These are phyloP conservation scores for Cladophialophora psammophila DNA, from an alignment of 2,329 filamentous ascomycete genomes.

Conservation along the genomic window DNA sequence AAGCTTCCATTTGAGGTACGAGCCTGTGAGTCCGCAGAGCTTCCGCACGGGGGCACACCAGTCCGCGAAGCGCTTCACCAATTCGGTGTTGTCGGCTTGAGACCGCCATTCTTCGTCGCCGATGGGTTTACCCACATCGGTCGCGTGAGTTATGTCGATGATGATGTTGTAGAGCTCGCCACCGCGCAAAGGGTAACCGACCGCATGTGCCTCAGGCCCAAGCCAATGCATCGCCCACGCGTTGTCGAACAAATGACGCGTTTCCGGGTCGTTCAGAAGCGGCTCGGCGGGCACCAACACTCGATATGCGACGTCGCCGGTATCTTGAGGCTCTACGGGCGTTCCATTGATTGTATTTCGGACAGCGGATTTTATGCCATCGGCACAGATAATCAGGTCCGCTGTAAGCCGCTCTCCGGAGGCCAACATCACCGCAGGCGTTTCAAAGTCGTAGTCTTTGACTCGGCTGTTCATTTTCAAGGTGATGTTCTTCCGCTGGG, in stretches of 20 bases:
- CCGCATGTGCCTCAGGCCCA: constrained; percentile 44
- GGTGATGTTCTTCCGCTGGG: constrained; percentile 32
- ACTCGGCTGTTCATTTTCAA: constrained; percentile 40
- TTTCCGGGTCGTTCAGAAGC: constrained; percentile 42
- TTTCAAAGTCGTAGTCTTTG: constrained; percentile 41
- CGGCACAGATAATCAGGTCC: constrained; percentile 44
- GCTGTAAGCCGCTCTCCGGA: constrained; percentile 36
- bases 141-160: constrained; percentile 42
- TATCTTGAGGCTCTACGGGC: constrained; percentile 41
- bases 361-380: constrained; percentile 44
- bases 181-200: constrained; percentile 44
- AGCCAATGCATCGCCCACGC: constrained; percentile 45
- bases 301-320: constrained; percentile 45
- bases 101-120: constrained; percentile 43
- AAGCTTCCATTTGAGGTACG: constrained; percentile 40
- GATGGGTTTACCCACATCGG: constrained; percentile 33
- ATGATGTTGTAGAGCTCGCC: constrained; percentile 47
- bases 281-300: constrained; percentile 41
- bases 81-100: constrained; percentile 41
- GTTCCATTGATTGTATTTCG: constrained; percentile 41
- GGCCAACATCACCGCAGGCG: constrained; percentile 37
- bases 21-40: constrained; percentile 40
- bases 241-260: constrained; percentile 40
- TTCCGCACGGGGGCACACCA: constrained; percentile 44
- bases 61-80: constrained; percentile 42